These are phyloP conservation scores for Ceratocystis lukuohia DNA, from an alignment of 2,329 filamentous ascomycete genomes.

Conservation along the genomic window DNA sequence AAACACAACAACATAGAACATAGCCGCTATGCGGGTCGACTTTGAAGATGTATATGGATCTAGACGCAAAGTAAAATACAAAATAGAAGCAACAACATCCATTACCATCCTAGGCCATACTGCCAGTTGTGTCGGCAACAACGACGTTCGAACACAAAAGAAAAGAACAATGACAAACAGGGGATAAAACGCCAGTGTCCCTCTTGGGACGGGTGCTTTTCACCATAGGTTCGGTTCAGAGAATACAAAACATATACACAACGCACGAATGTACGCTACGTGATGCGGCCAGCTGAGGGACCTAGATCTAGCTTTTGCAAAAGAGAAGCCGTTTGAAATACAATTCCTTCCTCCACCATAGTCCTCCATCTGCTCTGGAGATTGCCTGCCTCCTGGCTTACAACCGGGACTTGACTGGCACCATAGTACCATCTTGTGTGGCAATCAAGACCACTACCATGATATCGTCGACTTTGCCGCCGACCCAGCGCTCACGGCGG, in stretches of 20 bases:
- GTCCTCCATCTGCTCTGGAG: background rate
- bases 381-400: constrained; percentile 21
- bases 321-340: background rate
- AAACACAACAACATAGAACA: no score
- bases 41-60: no score
- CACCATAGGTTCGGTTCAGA: background rate
- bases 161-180: background rate
- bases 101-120: background rate
- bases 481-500: constrained; percentile 73
- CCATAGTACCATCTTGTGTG: constrained; percentile 42
- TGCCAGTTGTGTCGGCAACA: background rate
- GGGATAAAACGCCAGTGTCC: background rate
- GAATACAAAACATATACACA: background rate
- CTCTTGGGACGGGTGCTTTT: background rate
- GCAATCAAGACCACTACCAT: constrained; percentile 72
- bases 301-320: background rate
- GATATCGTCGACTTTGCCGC: constrained; percentile 93
- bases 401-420: constrained; percentile 23
- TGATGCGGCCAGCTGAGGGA: background rate
- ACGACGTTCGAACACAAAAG: background rate
- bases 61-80: background rate
- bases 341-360: background rate
- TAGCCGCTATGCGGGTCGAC: no score
- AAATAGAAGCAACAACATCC: background rate
- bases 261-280: background rate